A percentile compares a stretch with the other conserved stretches of the same genome.
These are phyloP conservation scores for Candida easanensis DNA, from an alignment of 805 yeast genomes.

Conservation along the genomic window DNA sequence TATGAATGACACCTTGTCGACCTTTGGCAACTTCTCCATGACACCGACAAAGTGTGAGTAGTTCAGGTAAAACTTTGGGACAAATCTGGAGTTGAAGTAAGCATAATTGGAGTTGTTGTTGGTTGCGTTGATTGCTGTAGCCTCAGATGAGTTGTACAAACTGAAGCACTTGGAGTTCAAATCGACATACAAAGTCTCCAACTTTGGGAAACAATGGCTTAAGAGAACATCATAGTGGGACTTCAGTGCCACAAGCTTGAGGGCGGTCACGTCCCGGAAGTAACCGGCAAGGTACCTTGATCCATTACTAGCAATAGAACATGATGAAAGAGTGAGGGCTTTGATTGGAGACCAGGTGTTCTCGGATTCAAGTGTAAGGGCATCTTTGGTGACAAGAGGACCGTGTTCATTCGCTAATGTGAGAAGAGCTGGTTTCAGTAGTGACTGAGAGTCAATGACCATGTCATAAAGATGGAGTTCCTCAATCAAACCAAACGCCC, in stretches of 20 bases:
- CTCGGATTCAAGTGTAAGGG: slow-evolving; percentile 14
- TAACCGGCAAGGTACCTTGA: slow-evolving; percentile 35
- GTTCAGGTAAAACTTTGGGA: slow-evolving; percentile 28
- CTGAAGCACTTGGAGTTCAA: slow-evolving; percentile 45
- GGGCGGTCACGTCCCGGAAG: slow-evolving; percentile 37
- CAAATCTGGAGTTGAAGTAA: slow-evolving; percentile 27
- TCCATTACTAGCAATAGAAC: slow-evolving; percentile 36
- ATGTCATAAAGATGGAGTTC: slow-evolving; percentile 44
- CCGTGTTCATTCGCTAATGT: slow-evolving; percentile 26
- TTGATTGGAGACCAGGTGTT: slow-evolving; percentile 33
- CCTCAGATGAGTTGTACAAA: slow-evolving; percentile 21
- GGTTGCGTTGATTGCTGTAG: slow-evolving; percentile 16
- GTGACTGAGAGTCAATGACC: slow-evolving; percentile 43
- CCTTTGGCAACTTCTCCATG: slow-evolving; percentile 18
- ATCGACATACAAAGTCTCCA: slow-evolving; percentile 43
- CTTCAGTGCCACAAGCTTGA: slow-evolving; percentile 38
- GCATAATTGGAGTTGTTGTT: slow-evolving; percentile 27
- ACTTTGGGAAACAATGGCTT: slow-evolving; percentile 42
- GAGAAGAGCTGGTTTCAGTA: slow-evolving; percentile 29
- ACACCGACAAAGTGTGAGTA: slow-evolving; percentile 21
- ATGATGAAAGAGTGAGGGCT: slow-evolving; percentile 31
- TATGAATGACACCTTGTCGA: slow-evolving; percentile 18
- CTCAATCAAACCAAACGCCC: slow-evolving; percentile 43
- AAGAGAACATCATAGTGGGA: slow-evolving; percentile 47
- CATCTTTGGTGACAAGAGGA: slow-evolving; percentile 20